Conservation (phyloP, 345 rosid species). For the Sapria himalayana region DNA sequence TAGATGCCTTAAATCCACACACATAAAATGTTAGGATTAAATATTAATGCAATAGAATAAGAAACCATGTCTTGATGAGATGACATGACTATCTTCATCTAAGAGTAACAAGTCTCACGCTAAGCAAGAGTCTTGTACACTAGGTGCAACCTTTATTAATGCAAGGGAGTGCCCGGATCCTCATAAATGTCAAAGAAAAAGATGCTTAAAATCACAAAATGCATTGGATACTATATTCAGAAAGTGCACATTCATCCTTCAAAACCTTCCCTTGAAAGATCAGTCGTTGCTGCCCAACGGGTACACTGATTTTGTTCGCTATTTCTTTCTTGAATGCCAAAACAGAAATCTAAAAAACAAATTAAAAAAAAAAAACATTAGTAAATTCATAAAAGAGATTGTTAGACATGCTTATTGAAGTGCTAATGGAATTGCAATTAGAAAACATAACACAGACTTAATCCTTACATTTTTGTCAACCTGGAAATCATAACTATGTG, state of each 20-base stretch:
- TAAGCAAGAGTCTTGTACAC: too few relatives aligned
- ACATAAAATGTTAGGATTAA: too few relatives aligned
- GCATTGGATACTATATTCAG: conserved; percentile 75
- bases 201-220: neutral
- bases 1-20: too few relatives aligned
- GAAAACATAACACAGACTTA: neutral
- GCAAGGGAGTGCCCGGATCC: too few relatives aligned
- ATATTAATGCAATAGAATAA: too few relatives aligned
- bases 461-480: conserved; percentile 56
- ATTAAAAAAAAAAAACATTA: neutral
- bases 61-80: too few relatives aligned
- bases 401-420: neutral
- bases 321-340: conserved; percentile 68
- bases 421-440: neutral
- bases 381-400: neutral
- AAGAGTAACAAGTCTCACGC: too few relatives aligned
- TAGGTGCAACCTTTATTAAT: too few relatives aligned
- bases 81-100: too few relatives aligned
- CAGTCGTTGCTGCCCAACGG: conserved; percentile 74
- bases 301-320: conserved; percentile 45
- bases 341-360: conserved; percentile 43
- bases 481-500: conserved; percentile 40
- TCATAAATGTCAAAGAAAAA: too few relatives aligned
- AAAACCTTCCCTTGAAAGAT: conserved; percentile 83
- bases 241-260: conserved; percentile 74